Conservation (phyloP, 2,329 filamentous ascomycete genomes). For the Xylaria sp. region DNA sequence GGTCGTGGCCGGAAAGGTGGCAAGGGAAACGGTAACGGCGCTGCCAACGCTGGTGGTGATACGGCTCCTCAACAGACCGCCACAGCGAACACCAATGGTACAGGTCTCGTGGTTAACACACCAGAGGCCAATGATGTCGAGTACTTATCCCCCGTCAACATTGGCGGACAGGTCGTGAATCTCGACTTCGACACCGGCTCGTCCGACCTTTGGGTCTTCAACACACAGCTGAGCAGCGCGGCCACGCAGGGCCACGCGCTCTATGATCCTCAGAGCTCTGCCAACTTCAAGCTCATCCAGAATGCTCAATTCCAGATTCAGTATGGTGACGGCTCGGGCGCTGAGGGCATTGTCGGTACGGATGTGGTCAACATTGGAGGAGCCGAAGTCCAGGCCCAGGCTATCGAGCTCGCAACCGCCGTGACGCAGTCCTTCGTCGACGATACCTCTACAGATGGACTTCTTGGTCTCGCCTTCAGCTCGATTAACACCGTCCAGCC, state of each 20-base stretch:
- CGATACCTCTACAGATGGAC: constrained; percentile 48
- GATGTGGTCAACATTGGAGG: constrained; percentile 50
- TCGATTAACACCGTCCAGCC: constrained; percentile 49
- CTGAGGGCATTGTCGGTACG: constrained; percentile 49
- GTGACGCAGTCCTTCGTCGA: constrained; percentile 48
- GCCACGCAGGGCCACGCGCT: constrained; percentile 46
- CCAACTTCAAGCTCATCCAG: constrained; percentile 46
- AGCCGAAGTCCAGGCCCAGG: constrained; percentile 47
- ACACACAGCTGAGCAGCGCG: constrained; percentile 47
- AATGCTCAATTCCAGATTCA: constrained; percentile 48
- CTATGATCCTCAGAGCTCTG: constrained; percentile 45
- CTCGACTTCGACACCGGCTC: constrained; percentile 52
- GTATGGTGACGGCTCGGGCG: constrained; percentile 51
- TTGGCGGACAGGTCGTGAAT: constrained; percentile 49
- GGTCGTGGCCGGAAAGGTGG: constrained; percentile 23
- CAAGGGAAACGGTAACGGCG: constrained; percentile 13
- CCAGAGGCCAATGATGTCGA: constrained; percentile 49
- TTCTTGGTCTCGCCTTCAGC: constrained; percentile 51
- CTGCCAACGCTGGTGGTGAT: constrained; percentile 13
- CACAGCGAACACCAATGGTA: constrained; percentile 39
- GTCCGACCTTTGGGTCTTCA: constrained; percentile 52
- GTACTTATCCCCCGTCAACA: constrained; percentile 49
- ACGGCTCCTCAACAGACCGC: constrained; percentile 30
- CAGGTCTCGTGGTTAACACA: constrained; percentile 43
- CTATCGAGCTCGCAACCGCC: constrained; percentile 48